Evolutionary conservation across 176 grass and related monocot species (phyloP).

Genomic region (Musa itinerans): DNA sequence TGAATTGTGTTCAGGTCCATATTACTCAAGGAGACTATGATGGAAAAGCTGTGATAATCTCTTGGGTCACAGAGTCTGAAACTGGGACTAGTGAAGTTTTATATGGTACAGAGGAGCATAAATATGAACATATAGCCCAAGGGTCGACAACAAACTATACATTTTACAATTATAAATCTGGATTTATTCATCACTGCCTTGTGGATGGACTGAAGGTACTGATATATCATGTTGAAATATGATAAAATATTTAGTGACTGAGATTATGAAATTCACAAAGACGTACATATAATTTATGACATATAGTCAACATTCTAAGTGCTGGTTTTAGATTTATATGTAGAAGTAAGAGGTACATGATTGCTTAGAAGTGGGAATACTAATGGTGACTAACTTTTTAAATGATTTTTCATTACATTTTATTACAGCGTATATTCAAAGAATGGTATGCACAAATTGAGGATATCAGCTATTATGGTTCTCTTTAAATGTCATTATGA

Average conservation of each 20-base stretch:
- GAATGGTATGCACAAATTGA: too few relatives aligned
- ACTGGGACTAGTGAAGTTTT: conserved; percentile 56
- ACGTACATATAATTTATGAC: background rate
- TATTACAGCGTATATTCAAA: background rate
- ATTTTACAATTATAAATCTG: conserved; percentile 88
- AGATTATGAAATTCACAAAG: too few relatives aligned
- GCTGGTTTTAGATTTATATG: background rate
- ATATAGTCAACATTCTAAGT: background rate
- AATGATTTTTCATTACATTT: background rate
- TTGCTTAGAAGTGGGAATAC: background rate
- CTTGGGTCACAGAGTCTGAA: conserved; percentile 71
- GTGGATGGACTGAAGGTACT: conserved; percentile 68
- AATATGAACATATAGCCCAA: conserved; percentile 53
- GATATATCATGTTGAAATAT: background rate
- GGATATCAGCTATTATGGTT: too few relatives aligned
- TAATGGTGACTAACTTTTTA: background rate
- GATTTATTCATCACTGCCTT: conserved; percentile 90
- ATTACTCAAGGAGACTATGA: conserved; percentile 96
- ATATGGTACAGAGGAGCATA: conserved; percentile 50
- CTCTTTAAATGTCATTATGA: too few relatives aligned
- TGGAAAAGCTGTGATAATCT: conserved; percentile 79
- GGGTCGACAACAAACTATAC: conserved; percentile 73
- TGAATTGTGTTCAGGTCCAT: conserved; percentile 52
- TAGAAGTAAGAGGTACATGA: background rate
- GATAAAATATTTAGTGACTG: background rate